Percentiles rank a stretch among this genome's conserved stretches.
Conservation (phyloP, 176 grass and related monocot genomes). For the Bonia amplexicaulis region DNA sequence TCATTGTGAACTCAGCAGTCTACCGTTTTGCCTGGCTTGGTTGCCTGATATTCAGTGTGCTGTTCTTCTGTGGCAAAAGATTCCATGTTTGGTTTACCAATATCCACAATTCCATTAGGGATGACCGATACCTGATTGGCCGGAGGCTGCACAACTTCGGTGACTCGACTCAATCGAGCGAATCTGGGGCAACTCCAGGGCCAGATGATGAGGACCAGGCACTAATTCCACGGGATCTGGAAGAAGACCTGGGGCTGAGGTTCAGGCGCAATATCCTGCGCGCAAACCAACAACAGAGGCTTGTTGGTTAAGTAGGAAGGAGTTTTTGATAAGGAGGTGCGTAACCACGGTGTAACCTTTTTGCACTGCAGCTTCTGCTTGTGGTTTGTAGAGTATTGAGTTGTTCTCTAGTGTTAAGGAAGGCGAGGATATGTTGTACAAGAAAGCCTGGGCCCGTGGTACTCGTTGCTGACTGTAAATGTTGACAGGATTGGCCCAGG, state of each 20-base stretch:
- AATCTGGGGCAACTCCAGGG: not conserved
- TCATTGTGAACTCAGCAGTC: slow-evolving; percentile 87
- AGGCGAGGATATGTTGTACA: slow-evolving; percentile 11
- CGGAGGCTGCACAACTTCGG: slow-evolving; percentile 91
- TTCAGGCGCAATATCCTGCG: slow-evolving; percentile 46
- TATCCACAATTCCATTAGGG: slow-evolving; percentile 94
- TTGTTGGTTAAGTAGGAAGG: not conserved
- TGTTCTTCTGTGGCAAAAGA: slow-evolving; percentile 79
- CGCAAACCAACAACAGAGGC: slow-evolving; percentile 46
- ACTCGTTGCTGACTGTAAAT: slow-evolving; percentile 40
- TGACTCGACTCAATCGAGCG: slow-evolving; percentile 12
- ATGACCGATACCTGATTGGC: slow-evolving; percentile 92
- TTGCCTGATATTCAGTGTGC: slow-evolving; percentile 56
- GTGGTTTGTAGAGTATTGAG: slow-evolving; percentile 15
- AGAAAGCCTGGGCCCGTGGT: not conserved
- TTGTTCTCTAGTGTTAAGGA: not conserved
- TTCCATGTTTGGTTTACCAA: slow-evolving; percentile 97
- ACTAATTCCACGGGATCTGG: slow-evolving; percentile 42
- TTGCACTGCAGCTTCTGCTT: not conserved
- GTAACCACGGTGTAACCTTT: not conserved
- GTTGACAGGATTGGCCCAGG: slow-evolving; percentile 4
- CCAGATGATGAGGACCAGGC: slow-evolving; percentile 11
- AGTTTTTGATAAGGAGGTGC: not conserved
- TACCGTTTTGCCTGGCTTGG: slow-evolving; percentile 96
- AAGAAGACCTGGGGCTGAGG: slow-evolving; percentile 56